phyloP scores from a whole-genome alignment of 2,329 filamentous ascomycete genomes.

The Dactylellina parvicollis region DNA sequence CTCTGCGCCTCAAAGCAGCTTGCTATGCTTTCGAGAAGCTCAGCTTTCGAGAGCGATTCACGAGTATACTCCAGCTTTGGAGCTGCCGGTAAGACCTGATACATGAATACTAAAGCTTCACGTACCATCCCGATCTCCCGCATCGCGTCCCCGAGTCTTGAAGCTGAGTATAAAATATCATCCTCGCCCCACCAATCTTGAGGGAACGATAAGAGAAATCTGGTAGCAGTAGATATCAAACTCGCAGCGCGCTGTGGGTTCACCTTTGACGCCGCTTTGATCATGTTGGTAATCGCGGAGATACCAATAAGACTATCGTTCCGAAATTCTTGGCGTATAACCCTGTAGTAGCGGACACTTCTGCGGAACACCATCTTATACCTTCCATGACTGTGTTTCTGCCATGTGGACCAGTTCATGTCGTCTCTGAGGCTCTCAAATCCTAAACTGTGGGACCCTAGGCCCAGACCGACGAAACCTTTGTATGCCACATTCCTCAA shows the following conservation, averaged over 20 bases:
- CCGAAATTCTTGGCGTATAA: conserved; percentile 5
- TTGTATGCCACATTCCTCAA: conserved; percentile 29
- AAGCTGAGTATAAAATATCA: conserved; percentile 8
- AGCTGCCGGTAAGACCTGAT: neutral
- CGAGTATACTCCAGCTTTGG: neutral
- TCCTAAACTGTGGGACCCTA: conserved; percentile 5
- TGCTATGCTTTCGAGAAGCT: conserved; percentile 17
- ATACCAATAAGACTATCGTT: conserved; percentile 24
- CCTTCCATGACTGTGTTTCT: conserved; percentile 10
- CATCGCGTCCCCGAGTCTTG: conserved; percentile 32
- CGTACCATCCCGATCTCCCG: conserved; percentile 17
- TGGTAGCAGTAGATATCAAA: conserved; percentile 1
- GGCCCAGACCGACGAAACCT: conserved; percentile 10
- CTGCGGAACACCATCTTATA: conserved; percentile 35
- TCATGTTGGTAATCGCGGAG: conserved; percentile 15
- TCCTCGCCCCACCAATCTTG: neutral
- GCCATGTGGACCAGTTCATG: conserved; percentile 15
- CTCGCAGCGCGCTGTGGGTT: conserved; percentile 5
- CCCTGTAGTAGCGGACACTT: conserved; percentile 20
- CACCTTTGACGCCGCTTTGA: conserved; percentile 34
- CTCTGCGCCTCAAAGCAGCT: neutral
- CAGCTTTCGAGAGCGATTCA: neutral
- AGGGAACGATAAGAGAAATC: conserved; percentile 9
- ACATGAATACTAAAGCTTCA: neutral
- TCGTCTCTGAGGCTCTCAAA: conserved; percentile 24